Percentiles rank a stretch among this genome's conserved stretches.
These are phyloP conservation scores for Yamagishiella unicocca DNA, from an alignment of 139 green algal genomes.

Conservation along the genomic window DNA sequence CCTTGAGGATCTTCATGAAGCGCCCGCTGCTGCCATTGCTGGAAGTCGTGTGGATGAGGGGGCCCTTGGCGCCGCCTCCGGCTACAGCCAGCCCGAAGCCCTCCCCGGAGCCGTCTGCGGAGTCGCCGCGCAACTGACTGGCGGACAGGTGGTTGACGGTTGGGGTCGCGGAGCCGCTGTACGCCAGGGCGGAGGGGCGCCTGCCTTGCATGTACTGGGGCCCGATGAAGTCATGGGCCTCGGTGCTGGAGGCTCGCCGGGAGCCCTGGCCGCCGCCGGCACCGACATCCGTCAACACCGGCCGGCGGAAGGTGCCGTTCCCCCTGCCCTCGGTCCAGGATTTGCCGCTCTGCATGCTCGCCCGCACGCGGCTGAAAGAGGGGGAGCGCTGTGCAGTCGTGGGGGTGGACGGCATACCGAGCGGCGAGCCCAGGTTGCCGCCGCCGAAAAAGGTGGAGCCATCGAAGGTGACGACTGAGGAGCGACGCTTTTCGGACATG, in stretches of 20 bases:
- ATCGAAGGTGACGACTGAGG: constrained; percentile 10
- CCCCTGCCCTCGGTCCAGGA: background rate
- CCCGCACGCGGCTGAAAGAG: background rate
- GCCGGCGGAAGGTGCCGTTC: background rate
- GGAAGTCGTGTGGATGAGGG: background rate
- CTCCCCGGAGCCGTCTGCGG: background rate
- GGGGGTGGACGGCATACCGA: background rate
- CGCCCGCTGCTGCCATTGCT: background rate
- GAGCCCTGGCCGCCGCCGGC: background rate
- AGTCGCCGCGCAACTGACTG: background rate
- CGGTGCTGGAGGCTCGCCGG: background rate
- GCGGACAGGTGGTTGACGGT: background rate
- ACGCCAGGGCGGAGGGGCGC: background rate
- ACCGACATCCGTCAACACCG: background rate
- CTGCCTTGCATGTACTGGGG: background rate
- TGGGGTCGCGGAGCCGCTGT: background rate
- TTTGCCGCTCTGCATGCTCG: background rate
- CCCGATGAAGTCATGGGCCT: background rate
- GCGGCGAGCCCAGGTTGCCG: background rate
- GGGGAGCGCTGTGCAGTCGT: background rate
- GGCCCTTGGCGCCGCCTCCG: background rate
- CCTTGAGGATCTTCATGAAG: background rate
- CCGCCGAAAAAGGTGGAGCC: background rate
- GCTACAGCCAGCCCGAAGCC: background rate
- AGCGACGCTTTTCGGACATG: background rate